A percentile compares a stretch with the other conserved stretches of the same genome.
Conservation (phyloP, 192 early-diverging fungal genomes). For the Entomortierella parvispora region DNA sequence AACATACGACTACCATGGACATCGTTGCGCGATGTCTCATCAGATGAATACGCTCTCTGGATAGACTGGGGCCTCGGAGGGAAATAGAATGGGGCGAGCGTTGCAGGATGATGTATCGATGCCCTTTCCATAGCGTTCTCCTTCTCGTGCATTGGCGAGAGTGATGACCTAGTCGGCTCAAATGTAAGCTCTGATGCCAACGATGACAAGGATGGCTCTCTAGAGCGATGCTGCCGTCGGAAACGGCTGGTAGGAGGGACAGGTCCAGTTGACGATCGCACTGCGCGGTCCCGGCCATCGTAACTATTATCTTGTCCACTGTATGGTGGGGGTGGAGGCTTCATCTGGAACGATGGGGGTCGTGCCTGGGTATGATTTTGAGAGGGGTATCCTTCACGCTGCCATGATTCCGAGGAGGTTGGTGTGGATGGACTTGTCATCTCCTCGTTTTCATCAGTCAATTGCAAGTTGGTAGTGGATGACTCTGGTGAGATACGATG, state of each 20-base stretch:
- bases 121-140: neutral
- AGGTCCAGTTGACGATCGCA: constrained; percentile 28
- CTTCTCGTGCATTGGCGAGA: constrained; percentile 45
- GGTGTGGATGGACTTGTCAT: constrained; percentile 25
- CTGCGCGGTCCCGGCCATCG: neutral
- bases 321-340: constrained; percentile 37
- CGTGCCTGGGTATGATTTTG: constrained; percentile 1
- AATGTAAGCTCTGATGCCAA: constrained; percentile 44
- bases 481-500: constrained; percentile 35
- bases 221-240: constrained; percentile 41
- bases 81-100: constrained; percentile 39
- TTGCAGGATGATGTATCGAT: constrained; percentile 18
- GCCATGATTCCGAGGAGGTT: constrained; percentile 19
- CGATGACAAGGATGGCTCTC: constrained; percentile 38
- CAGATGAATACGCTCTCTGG: neutral
- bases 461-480: constrained; percentile 16
- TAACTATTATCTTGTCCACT: constrained; percentile 24
- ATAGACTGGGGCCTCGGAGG: constrained; percentile 23
- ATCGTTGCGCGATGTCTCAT: neutral
- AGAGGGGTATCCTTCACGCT: constrained; percentile 12
- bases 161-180: constrained; percentile 30
- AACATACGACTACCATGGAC: neutral
- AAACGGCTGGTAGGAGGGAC: too few relatives aligned
- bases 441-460: constrained; percentile 6
- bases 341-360: constrained; percentile 26